Base-by-base conservation (phyloP, 495 filamentous ascomycete genomes). In the Neurospora africana region DNA sequence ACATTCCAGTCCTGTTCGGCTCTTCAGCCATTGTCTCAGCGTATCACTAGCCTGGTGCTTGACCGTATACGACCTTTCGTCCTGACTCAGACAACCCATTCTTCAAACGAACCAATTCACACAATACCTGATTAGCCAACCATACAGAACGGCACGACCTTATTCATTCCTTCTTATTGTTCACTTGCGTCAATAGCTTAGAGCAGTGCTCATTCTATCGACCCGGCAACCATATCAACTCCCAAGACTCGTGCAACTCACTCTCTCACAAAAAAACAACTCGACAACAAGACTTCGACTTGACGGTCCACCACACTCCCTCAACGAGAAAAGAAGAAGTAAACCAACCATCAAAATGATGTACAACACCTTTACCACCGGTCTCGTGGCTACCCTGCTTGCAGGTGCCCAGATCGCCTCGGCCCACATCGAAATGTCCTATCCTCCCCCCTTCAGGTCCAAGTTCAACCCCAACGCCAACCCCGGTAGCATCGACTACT, bases 401-500 rank as follows among this genome's bases (percentile, higher is more conserved):
- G 74, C 77, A 17, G 74, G 75, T 43, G 68, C 77, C 72, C 75
- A 83, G 72, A 76, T 84, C 68, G 82, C 81, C 65, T 73, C 83
- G 13, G 88, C 85, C 15, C 90, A 91, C 79, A 89, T 91, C 84
- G 80, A 84, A 76, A 86, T 92, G 83, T 74, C 74, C 30, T 81
- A 81, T 69, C 90, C 89, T n/a, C 74, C 83, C 19, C 87, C 88
- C 10, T 81, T 91, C 70, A 80, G 82, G 23, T 84, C 82, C 75
- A 84, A 85, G 76, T 78, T 72, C 77, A 89, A 89, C 83, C 81
- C 84, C 19, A 79, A 84, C 73, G 79, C 82, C 33, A 76, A 78
- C 69, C 69, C 77, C 13, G 69, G 68, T 43, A 75, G 83, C 68
- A 82, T 82, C 72, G 84, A 85, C 76, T 86, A 90, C 81, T 89